Evolutionary conservation across 305 asterid species (phyloP), one percentile per base, ranked within the genome.

Genomic region (Salvia sclarea): DNA sequence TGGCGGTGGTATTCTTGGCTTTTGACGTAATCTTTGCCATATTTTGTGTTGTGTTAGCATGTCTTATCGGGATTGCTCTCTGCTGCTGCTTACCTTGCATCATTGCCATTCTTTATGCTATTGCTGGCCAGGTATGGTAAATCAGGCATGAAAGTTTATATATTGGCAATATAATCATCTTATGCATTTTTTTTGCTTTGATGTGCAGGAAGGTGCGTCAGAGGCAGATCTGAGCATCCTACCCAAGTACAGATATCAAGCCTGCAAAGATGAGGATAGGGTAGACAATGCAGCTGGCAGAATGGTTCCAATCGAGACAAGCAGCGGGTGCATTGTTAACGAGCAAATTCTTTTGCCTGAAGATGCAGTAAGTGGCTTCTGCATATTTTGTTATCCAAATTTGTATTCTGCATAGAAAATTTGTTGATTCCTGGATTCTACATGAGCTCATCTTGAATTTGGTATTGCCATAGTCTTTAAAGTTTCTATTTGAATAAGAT

Each of bases 61-160:
- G 95, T 73, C 85, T 90, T 65, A 88, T 93, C 47, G 96, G 97
- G 70, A 79, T 93, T 53, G 96, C 96, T 59, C 87, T 90, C 61
- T 90, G 98, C 82, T 91, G 97, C 84, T 93, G 98, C 94, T 80
- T 93, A 75, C 98, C 98, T 66, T 93, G 98, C 85, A 93, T 93
- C 81, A 93, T 91, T 57, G 96, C 97, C 62, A 79, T 93, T 80
- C 96, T 93, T 69, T 93, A 91, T 80, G 96, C 97, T 35, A 91
- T 93, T 75, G 93, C 96, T 64, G 97, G 98, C 71, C 97, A 93
- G 95, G 97, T 88, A 85, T 25, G 69, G 43, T 31, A 22, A 5
- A 55, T 28, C 38, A 28, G 61, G 21, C 22, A 43, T 40, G 31
- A 40, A 67, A 16, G 41, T 2, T 10, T 20, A 40, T 64, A 38